Evolutionary conservation across 164 flowering plant species (phyloP).

Genomic region (Kalanchoe fedtschenkoi): DNA sequence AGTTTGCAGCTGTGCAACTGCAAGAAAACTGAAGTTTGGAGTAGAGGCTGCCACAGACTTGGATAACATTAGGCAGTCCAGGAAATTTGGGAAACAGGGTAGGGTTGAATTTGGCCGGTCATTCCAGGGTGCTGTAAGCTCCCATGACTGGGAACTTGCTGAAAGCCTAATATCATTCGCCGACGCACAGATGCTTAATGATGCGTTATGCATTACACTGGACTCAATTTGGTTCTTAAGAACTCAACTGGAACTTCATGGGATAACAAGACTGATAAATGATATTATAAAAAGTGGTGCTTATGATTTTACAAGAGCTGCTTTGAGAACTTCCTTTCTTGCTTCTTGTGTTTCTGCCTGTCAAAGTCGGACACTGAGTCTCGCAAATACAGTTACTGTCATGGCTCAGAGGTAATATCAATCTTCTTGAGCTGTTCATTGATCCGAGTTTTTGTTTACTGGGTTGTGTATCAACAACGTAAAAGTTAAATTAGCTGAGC

Average conservation of each 20-base stretch:
- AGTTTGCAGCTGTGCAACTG: conserved; percentile 29
- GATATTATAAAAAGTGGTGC: conserved; percentile 74
- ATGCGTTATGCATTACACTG: conserved; percentile 74
- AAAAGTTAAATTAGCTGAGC: no score
- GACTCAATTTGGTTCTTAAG: conserved; percentile 87
- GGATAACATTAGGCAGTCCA: conserved; percentile 38
- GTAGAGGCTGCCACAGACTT: conserved; percentile 20
- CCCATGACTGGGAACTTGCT: conserved; percentile 77
- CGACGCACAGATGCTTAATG: conserved; percentile 80
- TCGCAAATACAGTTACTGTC: conserved; percentile 74
- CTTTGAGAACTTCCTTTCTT: conserved; percentile 85
- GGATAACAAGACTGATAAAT: conserved; percentile 63
- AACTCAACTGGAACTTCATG: conserved; percentile 53
- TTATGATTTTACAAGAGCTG: conserved; percentile 86
- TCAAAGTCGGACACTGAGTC: conserved; percentile 79
- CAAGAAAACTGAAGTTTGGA: conserved; percentile 51
- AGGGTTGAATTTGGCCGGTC: conserved; percentile 70
- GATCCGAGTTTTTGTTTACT: background rate
- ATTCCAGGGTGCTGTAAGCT: conserved; percentile 81
- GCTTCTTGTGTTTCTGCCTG: conserved; percentile 97
- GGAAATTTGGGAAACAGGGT: conserved; percentile 64
- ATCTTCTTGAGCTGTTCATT: background rate
- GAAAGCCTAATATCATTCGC: conserved; percentile 68
- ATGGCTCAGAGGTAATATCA: conserved; percentile 77
- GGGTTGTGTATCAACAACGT: background rate